Conservation (phyloP, 345 rosid species). For the Capsella bursapastoris region DNA sequence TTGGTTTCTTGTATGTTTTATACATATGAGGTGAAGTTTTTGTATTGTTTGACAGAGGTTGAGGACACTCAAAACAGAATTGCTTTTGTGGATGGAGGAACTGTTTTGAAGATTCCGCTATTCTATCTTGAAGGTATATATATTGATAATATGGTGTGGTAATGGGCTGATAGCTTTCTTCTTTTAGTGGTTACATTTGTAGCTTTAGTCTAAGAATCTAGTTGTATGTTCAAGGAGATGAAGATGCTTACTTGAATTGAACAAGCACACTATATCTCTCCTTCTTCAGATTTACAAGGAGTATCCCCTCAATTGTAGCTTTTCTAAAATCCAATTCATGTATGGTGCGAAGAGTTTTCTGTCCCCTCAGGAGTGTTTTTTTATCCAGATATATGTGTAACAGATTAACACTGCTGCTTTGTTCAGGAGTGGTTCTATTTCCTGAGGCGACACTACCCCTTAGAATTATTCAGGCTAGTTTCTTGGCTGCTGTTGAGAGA, state of each 20-base stretch:
- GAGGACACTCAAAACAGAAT: conserved; percentile 78
- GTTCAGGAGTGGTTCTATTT: conserved; percentile 88
- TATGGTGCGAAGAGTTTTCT: not conserved
- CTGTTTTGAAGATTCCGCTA: conserved; percentile 65
- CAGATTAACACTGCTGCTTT: conserved; percentile 28
- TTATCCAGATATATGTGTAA: not conserved
- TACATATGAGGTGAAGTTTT: not conserved
- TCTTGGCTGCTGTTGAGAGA: conserved; percentile 82
- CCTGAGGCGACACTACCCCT: conserved; percentile 97
- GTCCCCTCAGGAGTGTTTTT: not conserved
- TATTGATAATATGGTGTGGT: not conserved
- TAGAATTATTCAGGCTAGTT: conserved; percentile 71
- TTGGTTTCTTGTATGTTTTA: not conserved
- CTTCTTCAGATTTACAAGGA: not conserved
- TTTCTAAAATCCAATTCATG: not conserved
- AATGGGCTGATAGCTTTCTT: not conserved
- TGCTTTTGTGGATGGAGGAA: conserved; percentile 83
- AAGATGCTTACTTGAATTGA: conserved; percentile 11
- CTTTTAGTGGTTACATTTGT: not conserved
- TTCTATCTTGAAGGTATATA: conserved; percentile 83
- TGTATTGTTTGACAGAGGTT: conserved; percentile 60
- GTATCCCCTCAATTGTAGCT: not conserved
- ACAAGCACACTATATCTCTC: not conserved
- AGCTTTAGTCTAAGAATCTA: conserved; percentile 1
- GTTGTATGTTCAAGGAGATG: not conserved